Evolutionary conservation across 176 grass and related monocot species (phyloP).

Genomic region (Rhynchospora pubera): DNA sequence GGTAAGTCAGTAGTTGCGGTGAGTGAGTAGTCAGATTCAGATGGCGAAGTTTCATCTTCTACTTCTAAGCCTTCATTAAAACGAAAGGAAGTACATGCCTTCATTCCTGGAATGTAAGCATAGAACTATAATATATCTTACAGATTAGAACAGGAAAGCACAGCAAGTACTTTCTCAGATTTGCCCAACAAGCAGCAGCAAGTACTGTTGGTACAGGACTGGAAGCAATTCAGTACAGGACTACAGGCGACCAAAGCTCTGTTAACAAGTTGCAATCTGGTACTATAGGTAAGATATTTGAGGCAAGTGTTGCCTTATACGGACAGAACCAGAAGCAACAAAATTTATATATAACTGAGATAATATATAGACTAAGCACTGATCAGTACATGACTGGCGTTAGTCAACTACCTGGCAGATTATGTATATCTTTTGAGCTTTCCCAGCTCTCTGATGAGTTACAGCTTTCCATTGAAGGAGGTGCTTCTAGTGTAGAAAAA

Average conservation of each 20-base stretch:
- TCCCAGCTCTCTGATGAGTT: conserved; percentile 72
- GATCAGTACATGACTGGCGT: background rate
- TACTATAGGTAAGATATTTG: background rate
- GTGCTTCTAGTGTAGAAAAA: conserved; percentile 45
- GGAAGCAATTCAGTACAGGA: background rate
- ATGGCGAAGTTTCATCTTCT: conserved; percentile 44
- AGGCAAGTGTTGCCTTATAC: background rate
- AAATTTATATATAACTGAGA: background rate
- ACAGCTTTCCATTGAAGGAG: conserved; percentile 76
- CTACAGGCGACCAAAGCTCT: background rate
- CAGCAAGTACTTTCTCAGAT: background rate
- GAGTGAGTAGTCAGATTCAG: conserved; percentile 54
- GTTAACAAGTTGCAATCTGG: background rate
- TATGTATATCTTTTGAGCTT: conserved; percentile 54
- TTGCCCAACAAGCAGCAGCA: background rate
- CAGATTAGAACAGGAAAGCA: background rate
- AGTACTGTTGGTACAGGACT: background rate
- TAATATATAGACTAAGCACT: background rate
- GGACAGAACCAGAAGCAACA: background rate
- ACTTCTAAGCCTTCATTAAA: conserved; percentile 37
- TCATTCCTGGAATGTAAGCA: conserved; percentile 38
- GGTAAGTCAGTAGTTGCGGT: conserved; percentile 37
- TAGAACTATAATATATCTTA: conserved; percentile 5
- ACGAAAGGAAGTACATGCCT: conserved; percentile 36
- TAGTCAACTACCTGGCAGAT: conserved; percentile 2